Evolutionary conservation across 2,329 filamentous ascomycete species (phyloP), one percentile per base, ranked within the genome.

Genomic region (Talaromyces funiculosus): DNA sequence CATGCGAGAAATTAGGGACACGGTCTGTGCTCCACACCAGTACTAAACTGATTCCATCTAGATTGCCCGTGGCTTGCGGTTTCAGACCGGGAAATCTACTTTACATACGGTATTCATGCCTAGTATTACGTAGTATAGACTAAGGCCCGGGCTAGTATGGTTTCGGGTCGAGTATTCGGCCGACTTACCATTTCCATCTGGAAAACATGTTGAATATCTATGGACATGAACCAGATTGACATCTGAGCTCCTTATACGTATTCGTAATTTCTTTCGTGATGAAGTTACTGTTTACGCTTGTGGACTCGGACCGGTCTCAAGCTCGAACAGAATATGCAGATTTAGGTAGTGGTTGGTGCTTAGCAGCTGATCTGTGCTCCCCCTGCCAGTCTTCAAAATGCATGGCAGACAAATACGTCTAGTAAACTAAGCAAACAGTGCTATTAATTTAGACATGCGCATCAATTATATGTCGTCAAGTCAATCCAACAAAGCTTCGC

Each of bases 1-100:
- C 51, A 38, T 53, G 51, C 51, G 51, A 40, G 51, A 54, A 37
- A 54, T 40, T 54, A 51, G 29, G 51, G 20, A 38, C 20, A 26
- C 14, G 51, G 51, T 40, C 51, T 38, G 33, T 54, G 51, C 51
- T 54, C 40, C 51, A 40, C 33, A 14, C 51, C 20, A 54, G 24
- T 35, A 29, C 51, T 54, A 54, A 54, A 18, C 51, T 20, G 24
- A 54, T 54, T 54, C 14, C 20, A 38, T 54, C 51, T n/a, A 40
- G 33, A 40, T 29, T 26, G 51, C 16, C 51, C 51, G 51, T 37
- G 35, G 7, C n/a, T 10, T n/a, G 26, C 33, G 20, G 10, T 51
- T 35, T 33, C 47, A 51, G 26, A 18, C 47, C 18, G 24, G 12
- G 33, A 26, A 40, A 26, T 40, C 35, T 26, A 3, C 33, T 37